Percentiles rank a stretch among this genome's conserved stretches.
phyloP scores from a whole-genome alignment of 495 filamentous ascomycete genomes.

The Glonium stellatum region DNA sequence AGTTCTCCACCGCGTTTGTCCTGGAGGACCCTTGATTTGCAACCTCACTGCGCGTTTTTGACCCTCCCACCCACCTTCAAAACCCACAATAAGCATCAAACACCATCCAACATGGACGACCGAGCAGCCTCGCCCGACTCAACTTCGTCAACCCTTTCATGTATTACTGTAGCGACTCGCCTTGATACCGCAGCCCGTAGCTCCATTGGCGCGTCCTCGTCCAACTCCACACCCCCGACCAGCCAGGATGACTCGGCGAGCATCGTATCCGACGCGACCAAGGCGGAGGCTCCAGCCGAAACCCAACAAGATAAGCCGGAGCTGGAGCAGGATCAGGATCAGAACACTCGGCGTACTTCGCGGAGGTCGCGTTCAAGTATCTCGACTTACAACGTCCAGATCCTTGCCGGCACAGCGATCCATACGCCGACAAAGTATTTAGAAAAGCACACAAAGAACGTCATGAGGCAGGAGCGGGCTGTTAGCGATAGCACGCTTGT shows the following conservation, averaged over 20 bases:
- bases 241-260: conserved; percentile 31
- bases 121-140: conserved; percentile 21
- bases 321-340: conserved; percentile 15
- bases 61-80: not conserved
- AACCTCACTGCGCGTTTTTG: conserved; percentile 12
- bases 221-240: conserved; percentile 32
- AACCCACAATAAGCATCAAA: not conserved
- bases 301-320: not conserved
- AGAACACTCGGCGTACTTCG: conserved; percentile 13
- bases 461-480: not conserved
- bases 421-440: conserved; percentile 26
- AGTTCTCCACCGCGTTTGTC: conserved; percentile 10
- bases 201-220: conserved; percentile 24
- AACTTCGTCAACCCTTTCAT: conserved; percentile 16
- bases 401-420: conserved; percentile 29
- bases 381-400: conserved; percentile 33
- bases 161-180: conserved; percentile 8
- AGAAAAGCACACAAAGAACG: conserved; percentile 21
- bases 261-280: conserved; percentile 21
- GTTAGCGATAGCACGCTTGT: not conserved
- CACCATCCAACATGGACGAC: conserved; percentile 15
- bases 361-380: conserved; percentile 21
- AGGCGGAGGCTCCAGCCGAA: conserved; percentile 14
- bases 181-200: conserved; percentile 9
- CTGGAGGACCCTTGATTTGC: not conserved